phyloP scores from a whole-genome alignment of 2,329 filamentous ascomycete genomes.

The Clonostachys byssicola region DNA sequence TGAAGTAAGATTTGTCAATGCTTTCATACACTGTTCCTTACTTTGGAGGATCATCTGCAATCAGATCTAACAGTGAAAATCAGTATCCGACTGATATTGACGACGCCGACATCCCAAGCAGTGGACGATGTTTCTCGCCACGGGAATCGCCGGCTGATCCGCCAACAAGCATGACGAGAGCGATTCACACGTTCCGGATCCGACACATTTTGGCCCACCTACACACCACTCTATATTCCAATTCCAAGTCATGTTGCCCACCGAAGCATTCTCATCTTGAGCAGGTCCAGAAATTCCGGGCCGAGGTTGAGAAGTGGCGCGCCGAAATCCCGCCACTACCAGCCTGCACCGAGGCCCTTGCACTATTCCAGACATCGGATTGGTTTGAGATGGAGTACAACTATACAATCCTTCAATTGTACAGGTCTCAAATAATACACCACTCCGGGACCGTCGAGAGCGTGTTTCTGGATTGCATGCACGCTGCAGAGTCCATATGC shows the following conservation, averaged over 20 bases:
- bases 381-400: background rate
- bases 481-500: conserved; percentile 7
- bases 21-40: too few species aligned
- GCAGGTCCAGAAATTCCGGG: background rate
- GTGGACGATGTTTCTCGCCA: background rate
- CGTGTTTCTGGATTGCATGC: conserved; percentile 12
- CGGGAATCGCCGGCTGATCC: background rate
- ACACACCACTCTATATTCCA: background rate
- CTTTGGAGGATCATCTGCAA: background rate
- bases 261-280: background rate
- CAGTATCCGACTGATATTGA: background rate
- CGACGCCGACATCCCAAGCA: background rate
- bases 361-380: conserved; percentile 12
- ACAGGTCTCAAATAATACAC: conserved; percentile 7
- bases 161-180: background rate
- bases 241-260: background rate
- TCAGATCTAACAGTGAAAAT: background rate
- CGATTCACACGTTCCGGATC: background rate
- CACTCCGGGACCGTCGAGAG: conserved; percentile 5
- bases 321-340: background rate
- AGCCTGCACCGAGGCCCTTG: conserved; percentile 9
- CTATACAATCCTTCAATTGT: background rate
- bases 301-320: background rate
- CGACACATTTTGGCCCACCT: background rate
- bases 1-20: background rate